A percentile compares a stretch with the other conserved stretches of the same genome.
These are phyloP conservation scores for Fraxinus sp. DNA, from an alignment of 305 asterid genomes.

Conservation along the genomic window DNA sequence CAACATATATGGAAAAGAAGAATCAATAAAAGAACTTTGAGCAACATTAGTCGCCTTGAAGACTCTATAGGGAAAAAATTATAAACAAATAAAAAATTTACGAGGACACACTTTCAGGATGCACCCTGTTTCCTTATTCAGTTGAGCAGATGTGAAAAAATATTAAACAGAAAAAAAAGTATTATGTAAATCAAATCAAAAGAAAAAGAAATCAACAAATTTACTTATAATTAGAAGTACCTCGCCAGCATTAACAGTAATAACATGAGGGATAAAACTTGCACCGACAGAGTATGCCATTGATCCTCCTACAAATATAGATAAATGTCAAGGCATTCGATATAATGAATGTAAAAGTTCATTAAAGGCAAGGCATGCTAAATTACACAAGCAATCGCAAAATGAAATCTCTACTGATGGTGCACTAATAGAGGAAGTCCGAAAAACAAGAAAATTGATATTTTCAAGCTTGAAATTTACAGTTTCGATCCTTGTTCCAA, in stretches of 20 bases:
- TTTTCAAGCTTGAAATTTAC: neutral
- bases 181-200: neutral
- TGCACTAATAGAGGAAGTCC: neutral
- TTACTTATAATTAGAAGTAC: slow-evolving; percentile 40
- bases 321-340: slow-evolving; percentile 21
- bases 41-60: neutral
- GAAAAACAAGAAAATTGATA: neutral
- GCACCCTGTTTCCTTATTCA: neutral
- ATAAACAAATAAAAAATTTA: neutral
- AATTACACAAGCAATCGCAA: neutral
- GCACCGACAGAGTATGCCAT: slow-evolving; percentile 53
- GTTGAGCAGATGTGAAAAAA: neutral
- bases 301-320: slow-evolving; percentile 43
- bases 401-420: neutral
- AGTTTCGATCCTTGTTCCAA: neutral
- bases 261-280: slow-evolving; percentile 74
- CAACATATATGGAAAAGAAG: no score
- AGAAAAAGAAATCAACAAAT: neutral
- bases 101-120: neutral
- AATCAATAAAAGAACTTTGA: no score
- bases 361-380: neutral
- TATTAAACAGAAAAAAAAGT: neutral
- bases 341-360: slow-evolving; percentile 4
- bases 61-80: neutral
- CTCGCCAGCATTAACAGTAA: slow-evolving; percentile 86